Conservation (phyloP, 2,329 filamentous ascomycete genomes). For the Penicillium sp. region DNA sequence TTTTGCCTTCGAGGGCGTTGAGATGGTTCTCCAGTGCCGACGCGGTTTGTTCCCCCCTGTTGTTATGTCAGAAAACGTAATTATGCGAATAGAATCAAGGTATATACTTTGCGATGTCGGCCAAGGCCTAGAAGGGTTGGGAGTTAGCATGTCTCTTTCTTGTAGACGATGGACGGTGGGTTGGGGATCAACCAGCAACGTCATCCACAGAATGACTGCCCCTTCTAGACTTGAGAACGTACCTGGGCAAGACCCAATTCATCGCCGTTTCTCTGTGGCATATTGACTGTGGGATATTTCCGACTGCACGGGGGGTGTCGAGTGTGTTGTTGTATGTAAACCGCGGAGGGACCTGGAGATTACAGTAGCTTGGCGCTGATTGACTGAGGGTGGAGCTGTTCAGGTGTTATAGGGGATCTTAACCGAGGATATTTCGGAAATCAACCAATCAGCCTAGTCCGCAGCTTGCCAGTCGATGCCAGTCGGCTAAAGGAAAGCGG, state of each 20-base stretch:
- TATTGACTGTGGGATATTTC: neutral
- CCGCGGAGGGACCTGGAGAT: too few species aligned
- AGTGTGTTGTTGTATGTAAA: too few species aligned
- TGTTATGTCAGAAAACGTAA: conserved; percentile 14
- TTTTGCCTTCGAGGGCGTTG: conserved; percentile 27
- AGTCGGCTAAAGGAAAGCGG: too few species aligned
- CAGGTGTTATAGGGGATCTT: too few species aligned
- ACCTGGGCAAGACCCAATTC: conserved; percentile 15
- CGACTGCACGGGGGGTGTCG: too few species aligned
- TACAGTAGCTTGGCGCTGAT: too few species aligned
- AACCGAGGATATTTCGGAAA: too few species aligned
- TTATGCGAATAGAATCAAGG: neutral
- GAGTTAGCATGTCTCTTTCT: neutral
- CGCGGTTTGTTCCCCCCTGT: conserved; percentile 31
- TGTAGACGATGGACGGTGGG: neutral
- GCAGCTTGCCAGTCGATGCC: too few species aligned
- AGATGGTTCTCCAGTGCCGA: conserved; percentile 30
- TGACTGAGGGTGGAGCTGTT: too few species aligned
- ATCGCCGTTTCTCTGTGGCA: conserved; percentile 6
- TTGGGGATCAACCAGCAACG: neutral
- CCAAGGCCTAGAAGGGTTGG: conserved; percentile 22
- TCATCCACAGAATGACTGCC: neutral
- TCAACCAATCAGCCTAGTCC: too few species aligned
- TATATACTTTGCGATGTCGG: conserved; percentile 30
- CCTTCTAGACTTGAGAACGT: neutral